Base-by-base conservation (phyloP, 106 monocot species). In the Dioscorea zingiberensis region DNA sequence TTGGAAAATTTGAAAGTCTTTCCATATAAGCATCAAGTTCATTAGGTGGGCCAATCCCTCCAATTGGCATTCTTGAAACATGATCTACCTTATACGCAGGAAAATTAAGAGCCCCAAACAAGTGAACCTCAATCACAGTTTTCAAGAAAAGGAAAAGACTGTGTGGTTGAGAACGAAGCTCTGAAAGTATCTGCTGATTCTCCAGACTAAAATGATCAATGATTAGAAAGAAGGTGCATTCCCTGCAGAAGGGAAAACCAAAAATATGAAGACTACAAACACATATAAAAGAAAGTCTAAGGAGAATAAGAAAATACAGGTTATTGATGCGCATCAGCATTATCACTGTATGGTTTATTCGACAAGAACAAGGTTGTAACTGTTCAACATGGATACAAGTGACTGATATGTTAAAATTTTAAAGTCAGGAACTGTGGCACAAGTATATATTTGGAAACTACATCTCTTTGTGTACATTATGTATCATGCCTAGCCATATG, bases 111-210 rank as follows among this genome's bases (percentile, higher is more conserved):
- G 70, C 86, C 38, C 84, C 91, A 67, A 76, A 83, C 66, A 86
- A 73, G 70, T 97, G 80, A 45, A 86, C 78, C 59, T 92, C 88
- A 58, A 98, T 63, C 32, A 72, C 75, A 59, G 92, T 82, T 77
- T 98, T 98, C 69, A 98, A 65, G 71, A 92, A 89, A 56, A 98
- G 86, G 70, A 98, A 98, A 62, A 98, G 92, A 73, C 97, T 93
- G 19, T 82, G n/a, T 24, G 81, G 88, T 69, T 87, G 67, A 71
- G 81, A 72, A 68, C 75, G 88, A 72, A 98, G 89, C 38, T 77
- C 48, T 54, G 79, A 80, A 4, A 98, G 55, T 57, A 93, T 86
- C 68, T 84, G 59, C 63, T 82, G 73, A 46, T 66, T 79, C 68
- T 89, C 88, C 61, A 60, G 68, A 54, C 27, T 75, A 45, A 98